Conservation (phyloP, 179 eudicot genomes). For the Spergularia azorica region DNA sequence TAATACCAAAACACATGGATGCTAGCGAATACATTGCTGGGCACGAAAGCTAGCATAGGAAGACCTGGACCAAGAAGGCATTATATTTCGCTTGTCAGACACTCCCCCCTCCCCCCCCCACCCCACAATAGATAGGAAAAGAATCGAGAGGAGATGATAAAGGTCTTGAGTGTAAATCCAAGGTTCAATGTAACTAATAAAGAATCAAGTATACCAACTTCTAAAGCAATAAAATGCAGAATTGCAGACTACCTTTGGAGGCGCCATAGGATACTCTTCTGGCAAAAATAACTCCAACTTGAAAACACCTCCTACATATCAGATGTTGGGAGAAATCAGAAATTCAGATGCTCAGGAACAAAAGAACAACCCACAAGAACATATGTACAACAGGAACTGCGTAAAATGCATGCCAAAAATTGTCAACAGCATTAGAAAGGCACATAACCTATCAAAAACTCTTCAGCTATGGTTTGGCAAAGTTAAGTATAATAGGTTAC, state of each 20-base stretch:
- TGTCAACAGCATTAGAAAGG: conserved; percentile 4
- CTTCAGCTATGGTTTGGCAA: background rate
- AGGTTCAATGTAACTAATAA: background rate
- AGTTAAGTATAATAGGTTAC: background rate
- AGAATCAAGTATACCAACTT: background rate
- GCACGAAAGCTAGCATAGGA: no score
- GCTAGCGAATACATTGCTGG: no score
- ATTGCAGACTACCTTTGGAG: conserved; percentile 83
- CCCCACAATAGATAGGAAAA: no score
- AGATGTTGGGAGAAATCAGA: background rate
- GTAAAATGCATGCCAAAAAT: background rate
- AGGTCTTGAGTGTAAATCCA: no score
- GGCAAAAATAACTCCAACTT: conserved; percentile 95
- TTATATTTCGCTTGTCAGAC: no score
- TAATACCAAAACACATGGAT: no score
- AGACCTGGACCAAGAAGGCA: no score
- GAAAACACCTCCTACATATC: conserved; percentile 84
- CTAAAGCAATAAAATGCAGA: background rate
- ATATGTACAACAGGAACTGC: background rate
- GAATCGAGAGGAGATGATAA: no score
- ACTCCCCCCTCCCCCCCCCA: no score
- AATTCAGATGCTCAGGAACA: background rate
- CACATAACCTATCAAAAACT: background rate
- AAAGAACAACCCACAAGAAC: background rate
- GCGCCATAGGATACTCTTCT: conserved; percentile 98